Conservation (phyloP, 1,284 basidiomycete species). For the Ustilago trichophora region DNA sequence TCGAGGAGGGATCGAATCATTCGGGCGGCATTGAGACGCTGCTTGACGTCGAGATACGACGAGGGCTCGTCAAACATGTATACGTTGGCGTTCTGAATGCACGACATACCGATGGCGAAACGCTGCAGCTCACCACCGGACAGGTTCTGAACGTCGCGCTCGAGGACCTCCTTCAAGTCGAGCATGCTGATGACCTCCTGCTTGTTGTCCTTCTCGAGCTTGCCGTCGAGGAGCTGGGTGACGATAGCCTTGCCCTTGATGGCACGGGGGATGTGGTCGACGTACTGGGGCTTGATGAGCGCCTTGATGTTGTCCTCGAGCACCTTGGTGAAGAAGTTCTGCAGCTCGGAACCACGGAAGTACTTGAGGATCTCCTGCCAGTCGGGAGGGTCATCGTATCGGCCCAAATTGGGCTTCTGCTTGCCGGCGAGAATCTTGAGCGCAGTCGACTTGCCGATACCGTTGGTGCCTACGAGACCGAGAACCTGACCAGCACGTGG, state of each 20-base stretch:
- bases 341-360: slow-evolving; percentile 66
- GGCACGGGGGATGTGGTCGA: slow-evolving; percentile 66
- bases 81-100: slow-evolving; percentile 65
- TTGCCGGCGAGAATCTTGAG: slow-evolving; percentile 66
- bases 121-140: slow-evolving; percentile 66
- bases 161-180: slow-evolving; percentile 62
- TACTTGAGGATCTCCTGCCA: slow-evolving; percentile 66
- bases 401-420: slow-evolving; percentile 66
- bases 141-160: slow-evolving; percentile 61
- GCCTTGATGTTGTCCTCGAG: slow-evolving; percentile 67
- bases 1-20: slow-evolving; percentile 64
- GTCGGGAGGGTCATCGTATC: slow-evolving; percentile 66
- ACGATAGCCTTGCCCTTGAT: slow-evolving; percentile 63
- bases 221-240: slow-evolving; percentile 61
- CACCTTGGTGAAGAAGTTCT: slow-evolving; percentile 67
- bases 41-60: slow-evolving; percentile 66
- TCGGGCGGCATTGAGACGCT: slow-evolving; percentile 65
- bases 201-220: slow-evolving; percentile 64
- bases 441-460: slow-evolving; percentile 66
- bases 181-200: slow-evolving; percentile 57
- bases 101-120: slow-evolving; percentile 66
- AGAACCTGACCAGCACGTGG: slow-evolving; percentile 65
- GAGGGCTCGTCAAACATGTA: slow-evolving; percentile 67
- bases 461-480: slow-evolving; percentile 66
- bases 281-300: slow-evolving; percentile 66